Percentiles rank a stretch among this genome's conserved stretches.
Evolutionary conservation across 78 protist species (phyloP).

Genomic region (Neovahlkampfia damariscottae): DNA sequence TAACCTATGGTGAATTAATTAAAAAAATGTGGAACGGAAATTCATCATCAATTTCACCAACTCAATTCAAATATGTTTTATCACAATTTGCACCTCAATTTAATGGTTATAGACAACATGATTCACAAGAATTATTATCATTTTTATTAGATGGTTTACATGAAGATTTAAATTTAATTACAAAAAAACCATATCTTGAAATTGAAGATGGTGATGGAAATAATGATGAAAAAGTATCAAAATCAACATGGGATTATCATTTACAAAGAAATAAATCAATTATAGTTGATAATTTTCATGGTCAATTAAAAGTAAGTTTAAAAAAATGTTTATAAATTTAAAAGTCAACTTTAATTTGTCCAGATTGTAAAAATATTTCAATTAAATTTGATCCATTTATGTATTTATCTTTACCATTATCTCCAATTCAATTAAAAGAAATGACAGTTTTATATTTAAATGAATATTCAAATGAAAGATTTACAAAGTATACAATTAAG

Average conservation of each 20-base stretch:
- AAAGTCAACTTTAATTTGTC: constrained; percentile 38
- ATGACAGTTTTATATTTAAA: neutral
- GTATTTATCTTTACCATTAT: constrained; percentile 52
- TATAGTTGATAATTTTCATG: constrained; percentile 69
- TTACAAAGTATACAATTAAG: neutral
- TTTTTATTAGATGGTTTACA: constrained; percentile 79
- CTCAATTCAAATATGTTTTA: constrained; percentile 37
- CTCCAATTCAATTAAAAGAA: neutral
- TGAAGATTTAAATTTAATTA: constrained; percentile 69
- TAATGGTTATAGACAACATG: constrained; percentile 69
- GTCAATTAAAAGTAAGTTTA: too few species aligned
- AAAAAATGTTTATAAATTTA: too few species aligned
- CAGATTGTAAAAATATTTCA: constrained; percentile 23
- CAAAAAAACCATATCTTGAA: constrained; percentile 17
- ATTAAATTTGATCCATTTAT: constrained; percentile 62
- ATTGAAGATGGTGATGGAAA: constrained; percentile 42
- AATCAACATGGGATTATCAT: constrained; percentile 49
- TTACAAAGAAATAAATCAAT: constrained; percentile 46
- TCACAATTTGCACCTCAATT: constrained; percentile 72
- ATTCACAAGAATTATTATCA: constrained; percentile 61
- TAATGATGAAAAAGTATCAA: neutral
- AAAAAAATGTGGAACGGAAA: constrained; percentile 65
- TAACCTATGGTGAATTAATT: constrained; percentile 47
- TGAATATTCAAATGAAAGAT: neutral
- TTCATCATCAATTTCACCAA: constrained; percentile 34